phyloP scores from a whole-genome alignment of 208 protist genomes.

The Acanthamoeba triangularis region DNA sequence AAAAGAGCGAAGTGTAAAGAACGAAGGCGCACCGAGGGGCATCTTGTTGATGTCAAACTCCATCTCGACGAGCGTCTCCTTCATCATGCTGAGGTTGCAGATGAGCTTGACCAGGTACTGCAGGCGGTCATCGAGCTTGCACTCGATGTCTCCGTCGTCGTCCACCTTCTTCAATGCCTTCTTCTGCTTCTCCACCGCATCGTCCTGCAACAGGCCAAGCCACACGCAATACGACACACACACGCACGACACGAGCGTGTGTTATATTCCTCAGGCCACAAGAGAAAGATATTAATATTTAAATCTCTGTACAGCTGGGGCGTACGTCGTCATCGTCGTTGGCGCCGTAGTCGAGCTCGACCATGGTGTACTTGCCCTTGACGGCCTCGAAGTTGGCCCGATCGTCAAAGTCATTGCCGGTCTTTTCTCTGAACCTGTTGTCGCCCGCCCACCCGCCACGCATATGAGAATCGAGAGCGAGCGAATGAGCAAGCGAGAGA shows the following conservation, averaged over 20 bases:
- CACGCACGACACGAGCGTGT: too few species aligned
- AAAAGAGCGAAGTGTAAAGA: neutral
- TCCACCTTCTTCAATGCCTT: conserved; percentile 80
- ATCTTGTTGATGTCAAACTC: conserved; percentile 86
- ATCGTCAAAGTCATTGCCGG: conserved; percentile 74
- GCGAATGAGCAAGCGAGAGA: neutral
- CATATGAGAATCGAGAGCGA: neutral
- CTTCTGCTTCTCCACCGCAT: conserved; percentile 76
- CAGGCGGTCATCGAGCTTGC: conserved; percentile 46
- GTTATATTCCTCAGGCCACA: too few species aligned
- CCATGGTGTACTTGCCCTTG: conserved; percentile 68
- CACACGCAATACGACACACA: neutral
- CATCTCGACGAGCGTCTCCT: conserved; percentile 77
- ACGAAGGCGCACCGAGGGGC: conserved; percentile 73
- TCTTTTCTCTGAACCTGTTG: conserved; percentile 66
- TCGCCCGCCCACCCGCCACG: neutral
- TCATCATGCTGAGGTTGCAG: conserved; percentile 79
- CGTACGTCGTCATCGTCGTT: conserved; percentile 62
- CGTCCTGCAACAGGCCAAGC: neutral
- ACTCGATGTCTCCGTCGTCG: neutral
- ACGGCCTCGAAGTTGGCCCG: conserved; percentile 46
- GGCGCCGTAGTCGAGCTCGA: conserved; percentile 77
- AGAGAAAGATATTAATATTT: neutral
- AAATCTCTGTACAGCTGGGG: neutral
- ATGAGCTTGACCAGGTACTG: conserved; percentile 79